These are phyloP conservation scores for Macrocybe gigantea DNA, from an alignment of 768 basidiomycete genomes.

Conservation along the genomic window DNA sequence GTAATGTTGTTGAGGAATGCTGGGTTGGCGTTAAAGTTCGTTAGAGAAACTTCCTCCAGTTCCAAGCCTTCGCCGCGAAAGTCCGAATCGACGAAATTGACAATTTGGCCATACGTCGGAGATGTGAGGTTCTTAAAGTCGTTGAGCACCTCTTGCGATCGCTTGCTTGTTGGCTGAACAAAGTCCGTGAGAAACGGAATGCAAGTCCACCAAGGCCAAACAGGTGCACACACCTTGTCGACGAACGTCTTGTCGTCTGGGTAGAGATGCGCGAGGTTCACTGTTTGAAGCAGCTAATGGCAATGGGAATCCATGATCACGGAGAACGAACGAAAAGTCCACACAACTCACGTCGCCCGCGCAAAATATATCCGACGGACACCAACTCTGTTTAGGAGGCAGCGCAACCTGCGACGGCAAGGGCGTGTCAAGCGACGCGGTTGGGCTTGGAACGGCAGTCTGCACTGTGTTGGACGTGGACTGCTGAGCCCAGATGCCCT, in stretches of 20 bases:
- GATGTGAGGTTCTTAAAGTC: conserved; percentile 55
- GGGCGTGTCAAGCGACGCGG: conserved; percentile 41
- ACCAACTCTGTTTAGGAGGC: conserved; percentile 74
- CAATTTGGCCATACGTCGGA: conserved; percentile 57
- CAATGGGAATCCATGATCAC: conserved; percentile 8
- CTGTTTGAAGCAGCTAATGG: conserved; percentile 71
- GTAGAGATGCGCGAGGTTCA: conserved; percentile 72
- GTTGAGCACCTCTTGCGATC: conserved; percentile 57
- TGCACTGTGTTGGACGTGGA: conserved; percentile 35
- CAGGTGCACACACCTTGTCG: conserved; percentile 44
- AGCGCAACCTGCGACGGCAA: conserved; percentile 61
- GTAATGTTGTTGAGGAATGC: conserved; percentile 66
- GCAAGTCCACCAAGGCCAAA: background rate
- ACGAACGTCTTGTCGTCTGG: conserved; percentile 85
- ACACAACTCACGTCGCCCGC: conserved; percentile 55
- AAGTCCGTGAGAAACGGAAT: background rate
- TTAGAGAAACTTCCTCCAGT: conserved; percentile 54
- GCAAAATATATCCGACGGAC: conserved; percentile 72
- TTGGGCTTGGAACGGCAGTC: conserved; percentile 62
- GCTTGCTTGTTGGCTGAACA: conserved; percentile 65
- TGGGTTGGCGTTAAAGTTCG: conserved; percentile 59
- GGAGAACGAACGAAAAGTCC: conserved; percentile 4
- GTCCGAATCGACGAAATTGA: conserved; percentile 64
- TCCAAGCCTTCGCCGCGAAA: conserved; percentile 87
- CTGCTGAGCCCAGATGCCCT: conserved; percentile 9